Conservation (phyloP, 225 moss, liverwort and hornwort species). For the Polytrichum commune region DNA sequence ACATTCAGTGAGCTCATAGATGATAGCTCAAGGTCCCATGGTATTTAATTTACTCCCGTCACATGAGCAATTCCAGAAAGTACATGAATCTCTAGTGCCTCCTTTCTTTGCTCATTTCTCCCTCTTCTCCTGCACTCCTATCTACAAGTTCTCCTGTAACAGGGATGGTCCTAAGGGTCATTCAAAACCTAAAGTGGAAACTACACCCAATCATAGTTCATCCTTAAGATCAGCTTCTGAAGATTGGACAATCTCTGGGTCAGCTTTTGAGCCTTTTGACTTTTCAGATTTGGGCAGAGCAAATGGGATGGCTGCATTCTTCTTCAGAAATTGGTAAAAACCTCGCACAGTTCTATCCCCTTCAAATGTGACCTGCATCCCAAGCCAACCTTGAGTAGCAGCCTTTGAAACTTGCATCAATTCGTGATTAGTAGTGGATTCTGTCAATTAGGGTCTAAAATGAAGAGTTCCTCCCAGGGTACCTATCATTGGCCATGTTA, state of each 20-base stretch:
- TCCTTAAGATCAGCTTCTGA: constrained; percentile 20
- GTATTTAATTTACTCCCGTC: too few relatives aligned
- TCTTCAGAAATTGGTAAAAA: constrained; percentile 75
- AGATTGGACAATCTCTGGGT: neutral
- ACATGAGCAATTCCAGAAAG: too few relatives aligned
- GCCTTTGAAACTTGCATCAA: too few relatives aligned
- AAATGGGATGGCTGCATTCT: constrained; percentile 66
- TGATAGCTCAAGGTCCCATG: too few relatives aligned
- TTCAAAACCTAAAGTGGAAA: neutral
- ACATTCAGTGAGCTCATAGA: too few relatives aligned
- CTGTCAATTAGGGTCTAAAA: too few relatives aligned
- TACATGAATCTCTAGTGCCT: too few relatives aligned
- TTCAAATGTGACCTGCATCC: constrained; percentile 52
- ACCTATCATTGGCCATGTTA: too few relatives aligned
- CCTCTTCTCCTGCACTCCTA: neutral
- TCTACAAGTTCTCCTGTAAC: neutral
- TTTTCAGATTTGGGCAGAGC: constrained; percentile 42
- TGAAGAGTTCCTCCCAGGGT: too few relatives aligned
- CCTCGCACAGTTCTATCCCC: constrained; percentile 64
- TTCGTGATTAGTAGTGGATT: too few relatives aligned
- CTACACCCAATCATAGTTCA: constrained; percentile 20
- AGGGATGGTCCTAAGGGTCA: neutral
- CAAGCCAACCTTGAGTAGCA: neutral
- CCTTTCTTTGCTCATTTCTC: neutral
- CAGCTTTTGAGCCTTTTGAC: constrained; percentile 16